phyloP scores from a whole-genome alignment of 306 rosid genomes.

The Oemleria cerasiformis region DNA sequence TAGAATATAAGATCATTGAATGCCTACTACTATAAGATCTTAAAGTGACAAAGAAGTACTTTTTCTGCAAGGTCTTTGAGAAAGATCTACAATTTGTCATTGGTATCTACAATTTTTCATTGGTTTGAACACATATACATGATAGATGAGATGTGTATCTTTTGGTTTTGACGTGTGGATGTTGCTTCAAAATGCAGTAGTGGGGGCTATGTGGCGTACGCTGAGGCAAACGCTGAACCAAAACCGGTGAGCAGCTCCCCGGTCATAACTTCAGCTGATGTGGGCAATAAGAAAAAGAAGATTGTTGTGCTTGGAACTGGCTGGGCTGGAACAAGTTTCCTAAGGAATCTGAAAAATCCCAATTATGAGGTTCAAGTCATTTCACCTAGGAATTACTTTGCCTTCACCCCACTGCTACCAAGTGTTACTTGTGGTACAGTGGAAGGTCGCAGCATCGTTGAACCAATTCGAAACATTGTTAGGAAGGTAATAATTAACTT shows the following conservation, averaged over 20 bases:
- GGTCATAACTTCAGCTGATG: conserved; percentile 30
- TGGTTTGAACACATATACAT: neutral
- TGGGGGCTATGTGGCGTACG: conserved; percentile 65
- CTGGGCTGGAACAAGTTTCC: conserved; percentile 91
- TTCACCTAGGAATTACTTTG: conserved; percentile 91
- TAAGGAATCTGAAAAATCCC: conserved; percentile 64
- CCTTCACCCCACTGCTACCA: conserved; percentile 91
- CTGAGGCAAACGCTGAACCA: conserved; percentile 44
- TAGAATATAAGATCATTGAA: neutral
- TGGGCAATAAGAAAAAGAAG: conserved; percentile 53
- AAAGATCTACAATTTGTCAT: neutral
- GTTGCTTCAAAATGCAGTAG: conserved; percentile 53
- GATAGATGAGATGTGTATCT: neutral
- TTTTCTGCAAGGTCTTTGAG: neutral
- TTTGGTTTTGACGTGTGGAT: conserved; percentile 9
- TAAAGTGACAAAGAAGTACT: neutral
- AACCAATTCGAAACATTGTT: conserved; percentile 78
- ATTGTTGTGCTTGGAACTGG: conserved; percentile 98
- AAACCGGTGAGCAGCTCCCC: conserved; percentile 20
- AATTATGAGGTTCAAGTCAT: conserved; percentile 76
- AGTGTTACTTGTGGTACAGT: conserved; percentile 95
- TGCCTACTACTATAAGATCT: neutral
- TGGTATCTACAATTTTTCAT: neutral
- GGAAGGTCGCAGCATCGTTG: conserved; percentile 92
- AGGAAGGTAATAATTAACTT: conserved; percentile 47